Evolutionary conservation across 768 basidiomycete genomes (phyloP), one percentile per base, ranked within the genome.

Genomic region (Floccularia luteovirens): DNA sequence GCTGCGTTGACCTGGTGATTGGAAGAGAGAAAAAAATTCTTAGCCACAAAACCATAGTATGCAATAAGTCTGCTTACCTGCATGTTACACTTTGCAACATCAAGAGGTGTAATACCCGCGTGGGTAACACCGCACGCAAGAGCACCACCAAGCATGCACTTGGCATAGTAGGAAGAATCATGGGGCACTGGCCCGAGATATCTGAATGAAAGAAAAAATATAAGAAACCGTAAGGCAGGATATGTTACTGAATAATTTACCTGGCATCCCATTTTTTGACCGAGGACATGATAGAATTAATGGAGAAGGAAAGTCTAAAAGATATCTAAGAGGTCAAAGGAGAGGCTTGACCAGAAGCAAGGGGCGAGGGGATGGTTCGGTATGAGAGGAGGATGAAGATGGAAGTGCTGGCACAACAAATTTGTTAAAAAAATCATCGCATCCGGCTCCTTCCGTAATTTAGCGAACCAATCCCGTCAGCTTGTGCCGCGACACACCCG

Each of bases 21-120:
- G n/a, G n/a, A n/a, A 38, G 27, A 16, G 19, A 30, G 31, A 32
- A 42, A 39, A 31, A 42, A 33, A 30, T 28, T 10, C 16, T 22
- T 34, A 23, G 10, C 32, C 17, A 6, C 24, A 22, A 41, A 35
- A 27, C 5, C 17, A 20, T 19, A 31, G 23, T 41, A 32, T 28
- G 28, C n/a, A 20, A 21, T 34, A 35, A 30, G 13, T 37, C 23
- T 21, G 57, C 72, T 25, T 28, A 78, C 86, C 82, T 90, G 87
- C 83, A 90, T 90, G 72, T 90, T 90, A 62, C 87, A 89, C 67
- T 90, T 90, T 49, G 83, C 83, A 42, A 90, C 87, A 66, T 90
- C 87, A 44, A 90, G 75, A 24, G 87, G 87, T 10, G 87, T 89
- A 61, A 90, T 81, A 52, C 81, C 86, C 11, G 86, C 88, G 57